Base-by-base conservation (phyloP, 139 green algal species). In the Coelastrella sp. region DNA sequence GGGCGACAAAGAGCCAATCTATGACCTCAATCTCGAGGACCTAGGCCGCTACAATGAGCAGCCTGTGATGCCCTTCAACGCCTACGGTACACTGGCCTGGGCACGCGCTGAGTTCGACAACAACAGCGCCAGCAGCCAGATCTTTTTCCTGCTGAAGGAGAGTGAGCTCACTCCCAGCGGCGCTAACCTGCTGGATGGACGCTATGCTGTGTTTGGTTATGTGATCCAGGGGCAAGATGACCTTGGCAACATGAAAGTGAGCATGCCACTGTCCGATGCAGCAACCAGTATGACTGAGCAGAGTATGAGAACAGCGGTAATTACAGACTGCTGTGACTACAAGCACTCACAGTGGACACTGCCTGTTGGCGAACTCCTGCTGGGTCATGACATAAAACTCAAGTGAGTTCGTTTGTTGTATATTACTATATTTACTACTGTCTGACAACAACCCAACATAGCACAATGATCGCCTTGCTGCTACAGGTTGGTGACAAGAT, bases 101-200 rank as follows among this genome's bases (percentile, higher is more conserved):
- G 98, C 98, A 0, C 94, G 98, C 25, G 94, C 95, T 56, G 98
- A 99, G 95, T 99, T 99, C 92, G 96, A 99, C 60, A 94, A 97
- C 92, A 99, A 99, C 96, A 97, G 60, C 22, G 68, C 87, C 72
- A 89, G 72, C 72, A 83, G 85, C 9, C 85, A 89, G 90, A 91
- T 99, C 78, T 99, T 99, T 93, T 99, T 96, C 90, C 94, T 99
- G 89, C 93, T 99, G 24, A 99, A 99, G 94, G 98, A 99, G 94
- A 97, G 93, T 20, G 98, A 99, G 96, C 92, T 99, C 82, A 99
- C 98, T 10, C 98, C 98, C 19, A 97, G 96, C 1, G 96, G 96
- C 17, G 95, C 97, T 78, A 99, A 99, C 95, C 94, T 99, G 84
- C 93, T 99, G 78, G 98, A 99, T 87, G 98, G 98, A 7, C 94